Conservation (phyloP, 768 basidiomycete genomes). For the Crucibulum laeve region DNA sequence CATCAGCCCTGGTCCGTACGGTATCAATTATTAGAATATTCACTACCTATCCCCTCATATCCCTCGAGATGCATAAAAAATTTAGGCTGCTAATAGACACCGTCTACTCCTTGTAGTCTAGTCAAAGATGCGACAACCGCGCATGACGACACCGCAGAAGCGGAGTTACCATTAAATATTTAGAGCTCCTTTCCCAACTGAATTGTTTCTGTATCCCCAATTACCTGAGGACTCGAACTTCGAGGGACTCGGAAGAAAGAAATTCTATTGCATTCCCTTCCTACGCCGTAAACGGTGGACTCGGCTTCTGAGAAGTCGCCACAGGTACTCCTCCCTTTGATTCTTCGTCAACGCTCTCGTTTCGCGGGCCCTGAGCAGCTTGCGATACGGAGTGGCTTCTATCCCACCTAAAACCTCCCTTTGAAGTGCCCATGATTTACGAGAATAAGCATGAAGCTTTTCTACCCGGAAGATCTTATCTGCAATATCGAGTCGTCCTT, state of each 20-base stretch:
- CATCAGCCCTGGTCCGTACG: too few species aligned
- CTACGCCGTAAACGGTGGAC: constrained; percentile 4
- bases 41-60: too few species aligned
- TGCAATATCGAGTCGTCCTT: constrained; percentile 55
- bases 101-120: too few species aligned
- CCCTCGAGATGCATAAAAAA: too few species aligned
- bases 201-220: too few species aligned
- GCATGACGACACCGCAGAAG: too few species aligned
- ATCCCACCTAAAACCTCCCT: constrained; percentile 11
- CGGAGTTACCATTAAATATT: too few species aligned
- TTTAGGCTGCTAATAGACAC: too few species aligned
- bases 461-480: constrained; percentile 21
- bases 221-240: too few species aligned
- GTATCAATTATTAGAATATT: too few species aligned
- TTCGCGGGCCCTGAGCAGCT: constrained; percentile 15
- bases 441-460: constrained; percentile 4
- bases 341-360: constrained; percentile 22
- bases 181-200: too few species aligned
- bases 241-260: background rate
- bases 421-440: constrained; percentile 14
- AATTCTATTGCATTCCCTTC: constrained; percentile 1
- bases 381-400: constrained; percentile 6
- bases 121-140: too few species aligned
- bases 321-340: constrained; percentile 27
- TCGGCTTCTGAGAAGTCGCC: constrained; percentile 18